phyloP scores from a whole-genome alignment of 805 yeast species.

The Candida schatavii region DNA sequence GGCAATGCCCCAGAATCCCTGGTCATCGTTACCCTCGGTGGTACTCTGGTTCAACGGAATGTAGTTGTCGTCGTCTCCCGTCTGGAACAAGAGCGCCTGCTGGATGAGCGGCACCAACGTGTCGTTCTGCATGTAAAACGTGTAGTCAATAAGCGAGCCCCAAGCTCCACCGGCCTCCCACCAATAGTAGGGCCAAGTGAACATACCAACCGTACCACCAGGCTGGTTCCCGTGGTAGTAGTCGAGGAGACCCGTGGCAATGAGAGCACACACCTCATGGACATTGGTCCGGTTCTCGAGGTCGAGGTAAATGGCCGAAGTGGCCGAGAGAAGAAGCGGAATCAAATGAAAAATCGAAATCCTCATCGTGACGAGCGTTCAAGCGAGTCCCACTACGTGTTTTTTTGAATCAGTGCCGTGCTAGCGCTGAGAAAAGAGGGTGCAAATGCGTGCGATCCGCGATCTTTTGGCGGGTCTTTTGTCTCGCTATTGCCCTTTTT shows the following conservation, averaged over 20 bases:
- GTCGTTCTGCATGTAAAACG: constrained; percentile 66
- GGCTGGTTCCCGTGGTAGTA: constrained; percentile 66
- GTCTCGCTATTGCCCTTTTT: no score
- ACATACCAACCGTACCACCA: constrained; percentile 87
- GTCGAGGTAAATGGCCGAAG: constrained; percentile 31
- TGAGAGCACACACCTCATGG: constrained; percentile 52
- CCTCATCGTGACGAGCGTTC: no score
- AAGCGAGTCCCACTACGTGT: no score
- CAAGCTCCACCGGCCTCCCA: constrained; percentile 98
- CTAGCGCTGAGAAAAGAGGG: no score
- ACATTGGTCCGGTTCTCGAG: constrained; percentile 44
- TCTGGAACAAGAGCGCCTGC: constrained; percentile 68
- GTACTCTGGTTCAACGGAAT: constrained; percentile 86
- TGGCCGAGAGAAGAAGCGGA: constrained; percentile 3
- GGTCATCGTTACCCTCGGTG: constrained; percentile 97
- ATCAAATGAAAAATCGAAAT: background rate
- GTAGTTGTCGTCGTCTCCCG: constrained; percentile 64
- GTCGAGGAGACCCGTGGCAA: constrained; percentile 74
- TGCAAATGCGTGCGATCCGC: no score
- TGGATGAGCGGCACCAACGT: constrained; percentile 59
- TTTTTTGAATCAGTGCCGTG: no score
- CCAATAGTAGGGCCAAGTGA: constrained; percentile 91
- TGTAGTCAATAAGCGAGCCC: constrained; percentile 81
- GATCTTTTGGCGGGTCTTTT: no score
- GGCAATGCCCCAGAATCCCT: constrained; percentile 94